Conservation (phyloP, 2,329 filamentous ascomycete species). For the Magnaporthales sp. region DNA sequence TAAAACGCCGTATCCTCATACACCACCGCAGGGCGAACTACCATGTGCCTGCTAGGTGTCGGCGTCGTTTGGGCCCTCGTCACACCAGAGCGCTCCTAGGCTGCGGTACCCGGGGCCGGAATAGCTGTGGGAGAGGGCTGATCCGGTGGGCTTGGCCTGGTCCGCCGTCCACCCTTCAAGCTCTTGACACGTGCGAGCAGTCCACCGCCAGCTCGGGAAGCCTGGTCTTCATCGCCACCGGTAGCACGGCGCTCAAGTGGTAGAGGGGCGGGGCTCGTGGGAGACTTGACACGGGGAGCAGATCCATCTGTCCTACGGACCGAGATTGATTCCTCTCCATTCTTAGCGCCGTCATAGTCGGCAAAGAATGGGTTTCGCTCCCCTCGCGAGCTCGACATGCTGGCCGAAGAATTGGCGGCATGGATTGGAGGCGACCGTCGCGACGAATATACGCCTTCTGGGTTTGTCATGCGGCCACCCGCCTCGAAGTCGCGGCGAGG, state of each 20-base stretch:
- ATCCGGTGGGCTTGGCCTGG: slow-evolving; percentile 24
- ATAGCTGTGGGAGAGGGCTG: slow-evolving; percentile 15
- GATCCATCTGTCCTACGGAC: slow-evolving; percentile 28
- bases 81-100: slow-evolving; percentile 12
- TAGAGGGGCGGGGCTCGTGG: slow-evolving; percentile 50
- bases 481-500: slow-evolving; percentile 47
- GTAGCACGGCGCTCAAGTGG: slow-evolving; percentile 58
- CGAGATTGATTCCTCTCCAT: slow-evolving; percentile 41
- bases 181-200: slow-evolving; percentile 76
- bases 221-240: slow-evolving; percentile 26
- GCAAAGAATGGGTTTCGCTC: slow-evolving; percentile 74
- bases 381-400: slow-evolving; percentile 24
- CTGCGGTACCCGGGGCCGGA: slow-evolving; percentile 11
- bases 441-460: slow-evolving; percentile 37
- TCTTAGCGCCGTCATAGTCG: slow-evolving; percentile 60
- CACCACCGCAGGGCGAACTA: not conserved
- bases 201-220: slow-evolving; percentile 48
- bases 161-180: slow-evolving; percentile 61
- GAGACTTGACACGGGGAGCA: slow-evolving; percentile 29
- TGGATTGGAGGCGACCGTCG: slow-evolving; percentile 29
- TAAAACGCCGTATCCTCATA: not conserved
- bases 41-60: not conserved
- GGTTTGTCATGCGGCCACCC: slow-evolving; percentile 49
- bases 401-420: slow-evolving; percentile 16
- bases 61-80: slow-evolving; percentile 2